Conservation (phyloP, 768 basidiomycete species). For the Zangia roseola region DNA sequence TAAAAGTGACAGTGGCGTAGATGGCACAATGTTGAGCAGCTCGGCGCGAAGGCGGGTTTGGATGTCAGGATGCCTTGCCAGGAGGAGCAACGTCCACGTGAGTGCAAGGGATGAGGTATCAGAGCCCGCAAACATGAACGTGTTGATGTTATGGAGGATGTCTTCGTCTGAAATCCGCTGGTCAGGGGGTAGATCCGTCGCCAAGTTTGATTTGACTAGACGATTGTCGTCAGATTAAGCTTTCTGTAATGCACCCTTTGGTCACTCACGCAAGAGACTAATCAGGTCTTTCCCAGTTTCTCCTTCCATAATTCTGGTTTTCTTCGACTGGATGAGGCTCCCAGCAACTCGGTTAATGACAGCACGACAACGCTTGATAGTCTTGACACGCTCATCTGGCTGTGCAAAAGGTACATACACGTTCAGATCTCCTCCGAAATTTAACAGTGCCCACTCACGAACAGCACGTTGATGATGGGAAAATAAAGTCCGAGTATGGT, state of each 20-base stretch:
- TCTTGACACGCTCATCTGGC: conserved; percentile 53
- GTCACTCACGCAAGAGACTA: conserved; percentile 65
- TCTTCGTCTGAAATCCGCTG: conserved; percentile 86
- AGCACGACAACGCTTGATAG: conserved; percentile 53
- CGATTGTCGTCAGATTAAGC: conserved; percentile 5
- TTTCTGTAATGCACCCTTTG: background rate
- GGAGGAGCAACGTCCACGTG: conserved; percentile 79
- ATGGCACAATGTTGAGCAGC: conserved; percentile 46
- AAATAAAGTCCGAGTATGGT: conserved; percentile 54
- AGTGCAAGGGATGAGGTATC: conserved; percentile 82
- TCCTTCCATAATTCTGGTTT: conserved; percentile 62
- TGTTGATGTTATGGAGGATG: conserved; percentile 81
- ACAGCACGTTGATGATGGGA: conserved; percentile 52
- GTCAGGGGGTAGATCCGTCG: conserved; percentile 63
- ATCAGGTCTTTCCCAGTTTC: conserved; percentile 74
- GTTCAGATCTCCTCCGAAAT: background rate
- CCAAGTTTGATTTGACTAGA: conserved; percentile 80
- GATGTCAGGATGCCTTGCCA: conserved; percentile 63
- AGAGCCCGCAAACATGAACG: conserved; percentile 88
- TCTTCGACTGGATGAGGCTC: conserved; percentile 76
- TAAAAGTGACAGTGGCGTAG: conserved; percentile 42
- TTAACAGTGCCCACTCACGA: conserved; percentile 43
- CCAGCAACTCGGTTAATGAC: conserved; percentile 73
- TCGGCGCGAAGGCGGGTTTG: conserved; percentile 76
- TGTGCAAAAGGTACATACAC: conserved; percentile 25